Conservation (phyloP, 2,329 filamentous ascomycete species). For the Venturia aucupariae region DNA sequence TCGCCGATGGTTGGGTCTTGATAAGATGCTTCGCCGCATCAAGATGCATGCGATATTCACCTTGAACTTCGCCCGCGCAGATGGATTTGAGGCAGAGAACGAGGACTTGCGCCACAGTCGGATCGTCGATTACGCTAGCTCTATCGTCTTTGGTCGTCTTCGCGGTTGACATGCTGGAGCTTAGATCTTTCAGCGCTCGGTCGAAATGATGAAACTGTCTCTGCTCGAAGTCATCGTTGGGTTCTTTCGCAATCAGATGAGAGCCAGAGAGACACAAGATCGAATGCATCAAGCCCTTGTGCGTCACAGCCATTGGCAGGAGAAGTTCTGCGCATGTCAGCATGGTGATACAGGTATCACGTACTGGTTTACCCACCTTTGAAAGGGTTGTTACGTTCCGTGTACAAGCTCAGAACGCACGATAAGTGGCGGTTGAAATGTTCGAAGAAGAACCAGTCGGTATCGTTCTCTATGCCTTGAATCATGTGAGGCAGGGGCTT, state of each 20-base stretch:
- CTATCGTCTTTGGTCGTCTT: slow-evolving; percentile 27
- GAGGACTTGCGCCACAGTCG: slow-evolving; percentile 52
- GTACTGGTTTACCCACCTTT: slow-evolving; percentile 32
- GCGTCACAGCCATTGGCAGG: slow-evolving; percentile 68
- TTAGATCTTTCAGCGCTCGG: slow-evolving; percentile 30
- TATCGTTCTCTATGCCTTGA: slow-evolving; percentile 67
- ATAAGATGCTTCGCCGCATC: slow-evolving; percentile 66
- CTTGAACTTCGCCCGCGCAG: slow-evolving; percentile 50
- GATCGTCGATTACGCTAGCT: slow-evolving; percentile 42
- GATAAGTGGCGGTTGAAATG: slow-evolving; percentile 76
- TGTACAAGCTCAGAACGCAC: slow-evolving; percentile 71
- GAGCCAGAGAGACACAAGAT: slow-evolving; percentile 75
- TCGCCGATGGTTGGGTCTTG: slow-evolving; percentile 49
- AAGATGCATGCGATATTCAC: slow-evolving; percentile 73
- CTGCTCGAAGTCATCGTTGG: slow-evolving; percentile 41
- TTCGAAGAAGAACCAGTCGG: slow-evolving; percentile 72
- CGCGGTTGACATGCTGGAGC: slow-evolving; percentile 24
- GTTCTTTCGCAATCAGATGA: slow-evolving; percentile 48
- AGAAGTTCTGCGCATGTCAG: slow-evolving; percentile 49
- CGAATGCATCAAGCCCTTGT: slow-evolving; percentile 82
- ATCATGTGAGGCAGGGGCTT: slow-evolving; percentile 53
- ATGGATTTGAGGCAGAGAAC: slow-evolving; percentile 53
- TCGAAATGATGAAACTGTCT: slow-evolving; percentile 48
- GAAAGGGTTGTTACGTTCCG: slow-evolving; percentile 74
- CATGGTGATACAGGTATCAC: not conserved